phyloP scores from a whole-genome alignment of 140 eudicot genomes.

The Flaveria floridana region DNA sequence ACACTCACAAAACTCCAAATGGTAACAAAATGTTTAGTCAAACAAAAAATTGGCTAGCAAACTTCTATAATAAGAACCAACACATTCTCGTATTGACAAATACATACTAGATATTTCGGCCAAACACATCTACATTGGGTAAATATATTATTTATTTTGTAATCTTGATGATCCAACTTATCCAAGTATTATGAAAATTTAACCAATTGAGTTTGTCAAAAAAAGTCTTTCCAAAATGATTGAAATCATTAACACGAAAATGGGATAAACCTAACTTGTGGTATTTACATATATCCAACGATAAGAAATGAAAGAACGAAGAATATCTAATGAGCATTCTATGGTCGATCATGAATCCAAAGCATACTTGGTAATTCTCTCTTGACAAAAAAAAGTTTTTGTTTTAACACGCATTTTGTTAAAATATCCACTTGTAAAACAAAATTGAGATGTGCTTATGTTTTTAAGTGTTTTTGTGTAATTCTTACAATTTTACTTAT shows the following conservation, averaged over 20 bases:
- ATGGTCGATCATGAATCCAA: neutral
- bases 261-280: neutral
- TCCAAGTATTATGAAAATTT: neutral
- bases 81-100: too few relatives aligned
- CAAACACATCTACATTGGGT: neutral
- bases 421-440: too few relatives aligned
- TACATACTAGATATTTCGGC: neutral
- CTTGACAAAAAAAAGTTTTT: neutral
- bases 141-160: neutral
- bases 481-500: too few relatives aligned
- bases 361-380: neutral
- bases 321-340: neutral
- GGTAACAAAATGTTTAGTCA: constrained; percentile 1
- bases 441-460: too few relatives aligned
- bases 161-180: neutral
- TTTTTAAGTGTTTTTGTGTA: too few relatives aligned
- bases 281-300: neutral
- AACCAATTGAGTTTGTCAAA: neutral
- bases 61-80: neutral
- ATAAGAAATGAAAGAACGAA: neutral
- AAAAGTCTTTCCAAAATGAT: neutral
- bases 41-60: neutral
- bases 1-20: neutral
- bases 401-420: too few relatives aligned
- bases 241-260: neutral